phyloP scores from a whole-genome alignment of 2,329 filamentous ascomycete species.

The Pseudopyricularia javanii region DNA sequence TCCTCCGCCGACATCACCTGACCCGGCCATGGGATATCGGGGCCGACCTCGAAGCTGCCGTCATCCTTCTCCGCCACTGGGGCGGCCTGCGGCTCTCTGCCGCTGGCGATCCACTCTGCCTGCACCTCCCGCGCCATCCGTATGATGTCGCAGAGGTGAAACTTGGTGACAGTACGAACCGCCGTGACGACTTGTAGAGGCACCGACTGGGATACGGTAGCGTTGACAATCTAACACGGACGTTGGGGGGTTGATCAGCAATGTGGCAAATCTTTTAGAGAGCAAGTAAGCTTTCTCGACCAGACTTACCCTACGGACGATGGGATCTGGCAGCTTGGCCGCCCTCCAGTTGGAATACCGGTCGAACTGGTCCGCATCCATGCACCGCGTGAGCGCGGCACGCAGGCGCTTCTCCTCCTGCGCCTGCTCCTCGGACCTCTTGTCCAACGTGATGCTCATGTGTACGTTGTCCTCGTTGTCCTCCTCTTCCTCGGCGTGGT shows the following conservation, averaged over 20 bases:
- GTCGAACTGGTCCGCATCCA: constrained; percentile 54
- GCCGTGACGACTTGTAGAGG: constrained; percentile 61
- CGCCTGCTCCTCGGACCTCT: constrained; percentile 36
- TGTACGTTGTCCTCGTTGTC: constrained; percentile 19
- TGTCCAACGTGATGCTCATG: constrained; percentile 17
- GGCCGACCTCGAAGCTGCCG: constrained; percentile 12
- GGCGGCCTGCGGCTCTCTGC: constrained; percentile 42
- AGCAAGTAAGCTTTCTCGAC: not conserved
- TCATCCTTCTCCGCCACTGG: constrained; percentile 26
- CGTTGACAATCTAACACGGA: constrained; percentile 54
- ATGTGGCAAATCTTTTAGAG: not conserved
- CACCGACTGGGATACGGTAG: constrained; percentile 69
- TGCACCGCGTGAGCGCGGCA: constrained; percentile 50
- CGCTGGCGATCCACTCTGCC: constrained; percentile 52
- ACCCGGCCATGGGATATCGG: constrained; percentile 11
- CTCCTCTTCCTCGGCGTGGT: constrained; percentile 44
- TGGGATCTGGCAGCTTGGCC: constrained; percentile 54
- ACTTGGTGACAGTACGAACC: constrained; percentile 65
- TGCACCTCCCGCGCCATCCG: constrained; percentile 60
- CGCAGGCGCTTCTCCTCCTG: constrained; percentile 51
- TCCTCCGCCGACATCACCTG: constrained; percentile 11
- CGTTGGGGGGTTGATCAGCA: not conserved
- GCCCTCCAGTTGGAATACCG: constrained; percentile 62
- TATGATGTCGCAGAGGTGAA: constrained; percentile 66
- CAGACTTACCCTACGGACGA: constrained; percentile 50